Conservation (phyloP, 179 eudicot genomes). For the Silene coronaria region DNA sequence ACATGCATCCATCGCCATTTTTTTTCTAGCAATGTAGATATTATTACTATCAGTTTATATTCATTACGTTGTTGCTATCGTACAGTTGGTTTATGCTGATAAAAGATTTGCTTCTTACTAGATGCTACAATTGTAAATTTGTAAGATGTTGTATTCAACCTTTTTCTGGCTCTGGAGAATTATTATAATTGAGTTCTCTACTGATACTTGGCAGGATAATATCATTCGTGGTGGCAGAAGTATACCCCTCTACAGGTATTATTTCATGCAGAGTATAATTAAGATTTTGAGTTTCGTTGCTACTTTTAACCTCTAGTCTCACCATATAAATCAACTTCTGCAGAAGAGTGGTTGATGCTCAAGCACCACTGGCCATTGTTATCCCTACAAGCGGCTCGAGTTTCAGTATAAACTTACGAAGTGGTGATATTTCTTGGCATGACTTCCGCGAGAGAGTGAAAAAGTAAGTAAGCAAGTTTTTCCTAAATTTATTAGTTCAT, state of each 20-base stretch:
- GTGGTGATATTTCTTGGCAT: conserved; percentile 75
- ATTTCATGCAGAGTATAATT: conserved; percentile 1
- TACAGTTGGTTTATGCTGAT: neutral
- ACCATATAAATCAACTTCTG: conserved; percentile 17
- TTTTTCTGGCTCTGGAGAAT: neutral
- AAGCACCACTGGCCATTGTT: conserved; percentile 80
- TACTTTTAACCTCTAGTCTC: conserved; percentile 4
- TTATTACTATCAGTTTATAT: no score
- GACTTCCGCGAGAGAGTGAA: conserved; percentile 52
- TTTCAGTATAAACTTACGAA: conserved; percentile 49
- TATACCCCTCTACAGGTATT: conserved; percentile 81
- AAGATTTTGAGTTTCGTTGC: neutral
- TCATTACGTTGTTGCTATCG: neutral
- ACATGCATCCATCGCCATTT: no score
- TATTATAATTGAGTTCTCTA: neutral
- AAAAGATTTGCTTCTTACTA: neutral
- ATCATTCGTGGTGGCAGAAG: conserved; percentile 77
- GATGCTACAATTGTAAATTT: neutral
- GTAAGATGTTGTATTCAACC: neutral
- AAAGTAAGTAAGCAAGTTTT: conserved; percentile 33
- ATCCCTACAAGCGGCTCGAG: conserved; percentile 52
- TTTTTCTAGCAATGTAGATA: neutral
- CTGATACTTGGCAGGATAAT: conserved; percentile 46
- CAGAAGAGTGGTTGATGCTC: conserved; percentile 87
- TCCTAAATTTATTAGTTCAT: conserved; percentile 7